Evolutionary conservation across 768 basidiomycete species (phyloP).

Genomic region (Leucosporidium yakuticum): DNA sequence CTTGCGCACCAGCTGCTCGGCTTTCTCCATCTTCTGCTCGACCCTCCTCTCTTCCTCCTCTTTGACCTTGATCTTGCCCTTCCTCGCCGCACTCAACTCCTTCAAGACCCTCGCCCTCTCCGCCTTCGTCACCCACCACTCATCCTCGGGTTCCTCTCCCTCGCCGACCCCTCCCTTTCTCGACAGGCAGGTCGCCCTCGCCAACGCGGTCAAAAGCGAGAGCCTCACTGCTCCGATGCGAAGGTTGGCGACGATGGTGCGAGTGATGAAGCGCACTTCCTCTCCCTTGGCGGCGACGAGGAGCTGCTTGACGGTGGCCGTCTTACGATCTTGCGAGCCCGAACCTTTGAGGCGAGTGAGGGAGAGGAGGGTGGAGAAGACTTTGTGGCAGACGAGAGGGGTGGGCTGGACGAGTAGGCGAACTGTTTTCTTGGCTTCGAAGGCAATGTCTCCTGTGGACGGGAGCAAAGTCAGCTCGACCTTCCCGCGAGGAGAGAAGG

Average conservation of each 20-base stretch:
- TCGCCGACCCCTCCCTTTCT: conserved; percentile 1
- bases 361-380: conserved; percentile 63
- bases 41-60: conserved; percentile 41
- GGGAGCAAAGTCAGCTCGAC: neutral
- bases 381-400: conserved; percentile 58
- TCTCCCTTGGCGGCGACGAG: conserved; percentile 81
- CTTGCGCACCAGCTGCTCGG: conserved; percentile 61
- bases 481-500: neutral
- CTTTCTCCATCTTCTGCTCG: conserved; percentile 50
- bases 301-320: conserved; percentile 68
- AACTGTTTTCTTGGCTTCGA: conserved; percentile 67
- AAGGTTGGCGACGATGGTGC: conserved; percentile 66
- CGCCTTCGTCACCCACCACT: conserved; percentile 31
- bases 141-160: conserved; percentile 2
- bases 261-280: conserved; percentile 74
- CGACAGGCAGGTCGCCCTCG: conserved; percentile 65
- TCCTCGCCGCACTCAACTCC: conserved; percentile 11
- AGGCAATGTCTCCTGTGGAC: conserved; percentile 55
- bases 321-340: conserved; percentile 70
- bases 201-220: conserved; percentile 71
- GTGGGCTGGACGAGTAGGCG: conserved; percentile 67
- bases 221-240: conserved; percentile 83
- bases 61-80: conserved; percentile 33
- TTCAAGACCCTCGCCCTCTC: conserved; percentile 33
- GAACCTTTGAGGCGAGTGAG: conserved; percentile 53